Percentiles rank a stretch among this genome's conserved stretches.
Conservation (phyloP, 1,139 yeast genomes). For the Meyerozyma elateridarum region DNA sequence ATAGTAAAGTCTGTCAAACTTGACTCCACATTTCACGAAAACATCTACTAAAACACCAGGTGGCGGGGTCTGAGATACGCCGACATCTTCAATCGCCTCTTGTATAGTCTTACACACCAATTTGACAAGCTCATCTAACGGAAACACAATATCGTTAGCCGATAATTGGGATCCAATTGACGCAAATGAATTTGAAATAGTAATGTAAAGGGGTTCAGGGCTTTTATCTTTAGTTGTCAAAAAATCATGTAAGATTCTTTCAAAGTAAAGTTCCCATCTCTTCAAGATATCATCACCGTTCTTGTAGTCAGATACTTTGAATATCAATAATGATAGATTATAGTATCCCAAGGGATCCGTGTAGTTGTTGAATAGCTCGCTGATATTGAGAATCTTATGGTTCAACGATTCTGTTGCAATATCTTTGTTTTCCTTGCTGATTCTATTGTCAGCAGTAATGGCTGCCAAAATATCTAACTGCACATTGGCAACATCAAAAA, state of each 20-base stretch:
- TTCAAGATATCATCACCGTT: slow-evolving; percentile 66
- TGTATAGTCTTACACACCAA: slow-evolving; percentile 43
- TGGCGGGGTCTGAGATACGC: slow-evolving; percentile 40
- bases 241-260: slow-evolving; percentile 36
- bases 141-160: slow-evolving; percentile 69
- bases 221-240: slow-evolving; percentile 22
- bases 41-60: slow-evolving; percentile 52
- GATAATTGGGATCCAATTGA: slow-evolving; percentile 42
- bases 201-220: slow-evolving; percentile 36
- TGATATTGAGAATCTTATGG: slow-evolving; percentile 61
- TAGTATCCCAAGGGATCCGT: slow-evolving; percentile 87
- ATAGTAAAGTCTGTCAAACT: slow-evolving; percentile 65
- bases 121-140: slow-evolving; percentile 67
- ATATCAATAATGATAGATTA: slow-evolving; percentile 73
- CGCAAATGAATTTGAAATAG: slow-evolving; percentile 34
- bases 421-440: slow-evolving; percentile 41
- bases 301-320: slow-evolving; percentile 78
- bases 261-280: slow-evolving; percentile 67
- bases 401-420: slow-evolving; percentile 55
- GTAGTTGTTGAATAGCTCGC: slow-evolving; percentile 78
- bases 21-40: slow-evolving; percentile 70
- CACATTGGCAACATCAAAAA: slow-evolving; percentile 80
- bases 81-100: slow-evolving; percentile 32
- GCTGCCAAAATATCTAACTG: slow-evolving; percentile 75
- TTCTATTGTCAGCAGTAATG: slow-evolving; percentile 55